Evolutionary conservation across 75 land plant genomes (phyloP), one percentile per base, ranked within the genome.

Genomic region (Cupressus sempervirens): DNA sequence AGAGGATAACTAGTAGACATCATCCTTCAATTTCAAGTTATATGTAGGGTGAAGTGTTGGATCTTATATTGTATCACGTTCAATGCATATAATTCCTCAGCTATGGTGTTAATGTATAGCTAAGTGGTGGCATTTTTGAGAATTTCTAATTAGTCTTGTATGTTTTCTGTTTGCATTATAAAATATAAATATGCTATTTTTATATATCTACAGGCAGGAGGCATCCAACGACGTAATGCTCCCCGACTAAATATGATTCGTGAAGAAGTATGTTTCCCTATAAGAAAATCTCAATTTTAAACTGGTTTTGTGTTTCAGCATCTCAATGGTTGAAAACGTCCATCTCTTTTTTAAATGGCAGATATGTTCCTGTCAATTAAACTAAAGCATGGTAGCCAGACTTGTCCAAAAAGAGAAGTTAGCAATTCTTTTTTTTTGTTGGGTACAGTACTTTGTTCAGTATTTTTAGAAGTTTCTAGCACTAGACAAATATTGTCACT

Each of bases 141-240:
- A 18, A 4, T 40, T 76, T 16, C 41, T 36, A 6, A 15, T 1
- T 18, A 8, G 80, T 34, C 41, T 73, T 40, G 20, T 76, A 38
- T 38, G 26, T 76, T 76, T 50, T 18, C 80, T 76, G 40, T 76
- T 13, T 76, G 38, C 8, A 6, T 76, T 76, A 4, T 7, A 76
- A 40, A 40, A 76, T 36, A 77, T 77, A 2, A 77, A 43, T 43
- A 43, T 9, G 3, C 56, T 45, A 2, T 34, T 50, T 53, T 34
- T 80, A 23, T 76, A 40, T 3, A 76, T 80, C 80, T 86, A 20
- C 85, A 96, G 99, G 96, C 90, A 76, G 96, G 96, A 74, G 99
- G 99, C 53, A 94, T 97, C 88, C 90, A 94, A 82, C 85, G 95
- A 20, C 90, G 99, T 48, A 93, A 88, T 89, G 99, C 96, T 43